A percentile compares a stretch with the other conserved stretches of the same genome.
phyloP scores from a whole-genome alignment of 2,329 filamentous ascomycete genomes.

The Ophiostoma ips region DNA sequence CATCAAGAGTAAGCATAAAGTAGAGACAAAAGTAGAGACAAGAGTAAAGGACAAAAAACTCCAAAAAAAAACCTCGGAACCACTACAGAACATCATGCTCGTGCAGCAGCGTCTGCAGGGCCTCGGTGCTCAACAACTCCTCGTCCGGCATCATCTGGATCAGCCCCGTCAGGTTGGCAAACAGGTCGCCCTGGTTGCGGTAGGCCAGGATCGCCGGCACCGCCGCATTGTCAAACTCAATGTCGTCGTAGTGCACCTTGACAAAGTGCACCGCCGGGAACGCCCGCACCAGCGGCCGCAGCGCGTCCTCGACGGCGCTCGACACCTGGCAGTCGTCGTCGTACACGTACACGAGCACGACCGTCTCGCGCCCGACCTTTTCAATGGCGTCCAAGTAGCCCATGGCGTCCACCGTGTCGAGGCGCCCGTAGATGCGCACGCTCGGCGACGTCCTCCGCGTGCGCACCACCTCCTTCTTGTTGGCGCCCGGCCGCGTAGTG shows the following conservation, averaged over 20 bases:
- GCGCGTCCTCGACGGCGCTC: slow-evolving; percentile 60
- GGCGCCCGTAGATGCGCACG: slow-evolving; percentile 59
- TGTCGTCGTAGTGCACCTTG: slow-evolving; percentile 80
- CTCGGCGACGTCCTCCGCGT: slow-evolving; percentile 63
- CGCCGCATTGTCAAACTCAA: slow-evolving; percentile 81
- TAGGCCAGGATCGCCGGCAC: slow-evolving; percentile 86
- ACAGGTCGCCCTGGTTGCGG: slow-evolving; percentile 72
- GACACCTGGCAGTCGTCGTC: slow-evolving; percentile 76
- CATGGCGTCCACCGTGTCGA: slow-evolving; percentile 75
- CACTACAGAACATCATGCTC: slow-evolving; percentile 37
- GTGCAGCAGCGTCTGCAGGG: slow-evolving; percentile 37
- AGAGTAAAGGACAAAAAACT: background rate
- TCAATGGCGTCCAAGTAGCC: slow-evolving; percentile 96
- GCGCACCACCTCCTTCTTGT: slow-evolving; percentile 27
- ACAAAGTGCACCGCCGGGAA: slow-evolving; percentile 70
- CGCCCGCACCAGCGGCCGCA: slow-evolving; percentile 58
- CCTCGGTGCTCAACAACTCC: slow-evolving; percentile 40
- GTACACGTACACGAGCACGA: slow-evolving; percentile 88
- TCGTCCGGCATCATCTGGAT: slow-evolving; percentile 68
- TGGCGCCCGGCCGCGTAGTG: slow-evolving; percentile 23
- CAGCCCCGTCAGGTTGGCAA: slow-evolving; percentile 78
- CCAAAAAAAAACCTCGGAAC: background rate
- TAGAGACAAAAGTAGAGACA: background rate
- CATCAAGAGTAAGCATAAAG: too few relatives aligned
- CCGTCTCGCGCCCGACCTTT: slow-evolving; percentile 65